Conservation (phyloP, 768 basidiomycete genomes). For the Suillus paluster region DNA sequence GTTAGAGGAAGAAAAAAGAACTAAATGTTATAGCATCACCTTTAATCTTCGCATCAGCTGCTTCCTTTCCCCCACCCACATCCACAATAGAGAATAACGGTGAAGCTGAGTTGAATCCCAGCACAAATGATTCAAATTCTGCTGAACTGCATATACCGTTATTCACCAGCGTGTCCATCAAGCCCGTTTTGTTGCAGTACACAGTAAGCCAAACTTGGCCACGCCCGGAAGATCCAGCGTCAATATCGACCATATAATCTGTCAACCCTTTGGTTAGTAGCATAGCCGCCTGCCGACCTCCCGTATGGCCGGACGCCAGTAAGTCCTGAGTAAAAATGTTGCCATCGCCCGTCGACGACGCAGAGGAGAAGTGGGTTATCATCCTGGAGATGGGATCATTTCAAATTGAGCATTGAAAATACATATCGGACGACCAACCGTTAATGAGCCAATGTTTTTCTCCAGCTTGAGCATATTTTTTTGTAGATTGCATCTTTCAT, state of each 20-base stretch:
- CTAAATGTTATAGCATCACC: constrained; percentile 21
- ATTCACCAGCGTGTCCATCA: constrained; percentile 35
- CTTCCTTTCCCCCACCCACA: constrained; percentile 47
- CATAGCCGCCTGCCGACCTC: constrained; percentile 41
- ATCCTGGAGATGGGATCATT: constrained; percentile 28
- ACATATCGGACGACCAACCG: constrained; percentile 24
- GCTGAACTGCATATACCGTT: constrained; percentile 36
- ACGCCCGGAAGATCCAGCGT: constrained; percentile 27
- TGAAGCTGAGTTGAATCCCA: constrained; percentile 45
- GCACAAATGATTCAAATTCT: constrained; percentile 41
- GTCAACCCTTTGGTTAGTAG: constrained; percentile 40
- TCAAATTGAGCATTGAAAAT: neutral
- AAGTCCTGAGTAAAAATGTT: constrained; percentile 42
- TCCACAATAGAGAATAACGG: constrained; percentile 47
- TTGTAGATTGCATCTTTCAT: constrained; percentile 34
- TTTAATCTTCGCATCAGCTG: constrained; percentile 48
- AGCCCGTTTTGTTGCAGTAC: constrained; percentile 41
- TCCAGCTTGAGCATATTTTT: constrained; percentile 35
- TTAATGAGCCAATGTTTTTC: constrained; percentile 35
- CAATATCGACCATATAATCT: constrained; percentile 34
- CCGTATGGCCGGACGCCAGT: constrained; percentile 34
- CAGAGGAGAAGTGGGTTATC: constrained; percentile 44
- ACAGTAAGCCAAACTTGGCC: constrained; percentile 42
- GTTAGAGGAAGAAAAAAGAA: constrained; percentile 1
- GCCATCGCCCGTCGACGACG: constrained; percentile 46